Evolutionary conservation across 805 yeast species (phyloP).

Genomic region (Nakazawaea siamensis): DNA sequence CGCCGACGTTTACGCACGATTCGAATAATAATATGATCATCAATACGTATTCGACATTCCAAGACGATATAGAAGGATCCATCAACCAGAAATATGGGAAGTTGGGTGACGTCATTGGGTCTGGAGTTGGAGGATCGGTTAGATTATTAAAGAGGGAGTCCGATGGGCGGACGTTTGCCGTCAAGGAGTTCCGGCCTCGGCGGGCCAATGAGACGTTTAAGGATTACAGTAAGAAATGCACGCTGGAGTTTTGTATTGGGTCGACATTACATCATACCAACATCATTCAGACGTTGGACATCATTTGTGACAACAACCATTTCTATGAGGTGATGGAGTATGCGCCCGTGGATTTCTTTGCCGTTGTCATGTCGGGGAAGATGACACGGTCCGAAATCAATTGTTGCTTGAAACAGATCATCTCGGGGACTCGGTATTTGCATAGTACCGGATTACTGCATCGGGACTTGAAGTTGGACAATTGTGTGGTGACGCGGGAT

Average conservation of each 20-base stretch:
- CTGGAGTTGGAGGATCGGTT: constrained; percentile 90
- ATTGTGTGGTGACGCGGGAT: constrained; percentile 67
- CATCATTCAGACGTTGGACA: constrained; percentile 70
- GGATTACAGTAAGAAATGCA: constrained; percentile 79
- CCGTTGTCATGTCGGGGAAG: constrained; percentile 79
- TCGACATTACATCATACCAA: constrained; percentile 77
- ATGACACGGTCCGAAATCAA: constrained; percentile 78
- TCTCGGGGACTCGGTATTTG: constrained; percentile 63
- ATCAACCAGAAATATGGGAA: constrained; percentile 60
- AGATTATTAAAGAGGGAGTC: constrained; percentile 57
- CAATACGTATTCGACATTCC: constrained; percentile 26
- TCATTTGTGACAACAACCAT: constrained; percentile 58
- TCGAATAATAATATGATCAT: constrained; percentile 31
- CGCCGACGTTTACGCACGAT: constrained; percentile 30
- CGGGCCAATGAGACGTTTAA: constrained; percentile 61
- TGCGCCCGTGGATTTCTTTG: constrained; percentile 78
- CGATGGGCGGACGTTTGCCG: constrained; percentile 72
- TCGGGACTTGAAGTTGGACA: constrained; percentile 75
- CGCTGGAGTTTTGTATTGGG: constrained; percentile 86
- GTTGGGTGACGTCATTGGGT: constrained; percentile 66
- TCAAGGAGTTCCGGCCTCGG: constrained; percentile 71
- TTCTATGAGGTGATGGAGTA: constrained; percentile 82
- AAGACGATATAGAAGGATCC: constrained; percentile 45
- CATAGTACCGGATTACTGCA: constrained; percentile 79
- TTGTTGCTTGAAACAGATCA: constrained; percentile 70